Base-by-base conservation (phyloP, 495 filamentous ascomycete species). In the Cercophora sp. region DNA sequence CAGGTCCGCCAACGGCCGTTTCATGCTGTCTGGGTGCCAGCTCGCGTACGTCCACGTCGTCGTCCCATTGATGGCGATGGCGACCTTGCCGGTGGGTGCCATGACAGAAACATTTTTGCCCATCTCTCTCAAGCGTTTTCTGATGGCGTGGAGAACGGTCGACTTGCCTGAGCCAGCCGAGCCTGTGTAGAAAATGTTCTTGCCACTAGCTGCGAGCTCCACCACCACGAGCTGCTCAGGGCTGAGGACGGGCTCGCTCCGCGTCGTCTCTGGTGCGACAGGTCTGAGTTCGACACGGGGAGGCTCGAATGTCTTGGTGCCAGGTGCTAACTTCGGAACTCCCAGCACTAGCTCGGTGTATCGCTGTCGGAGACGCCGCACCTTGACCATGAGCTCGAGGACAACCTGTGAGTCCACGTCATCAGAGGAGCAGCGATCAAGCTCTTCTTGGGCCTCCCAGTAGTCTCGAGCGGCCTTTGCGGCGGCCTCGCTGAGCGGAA, bases 141-240 rank as follows among this genome's bases (percentile, higher is more conserved):
- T 67, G 47, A 80, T 77, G 8, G 68, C 70, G 51, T 74, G 74
- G 1, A 85, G 56, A 0, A 82, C 80, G 0, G 75, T 80, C 0
- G 78, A 81, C 54, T 85, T 85, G 20, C 82, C 81, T 34, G 70
- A 78, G 1, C 82, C 82, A 4, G 81, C 82, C 0, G 79, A 78
- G 8, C 82, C 82, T 0, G 81, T 84, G 56, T 79, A 83, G 59
- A 84, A 85, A 8, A 84, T 76, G 43, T 85, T 85, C 10, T 52
- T 27, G 0, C 79, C 73, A 5, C 51, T 63, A 18, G 71, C 51
- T 10, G 80, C 79, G 5, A 79, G 59, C 2, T 76, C 58, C 2
- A 83, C 75, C 1, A 83, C 46, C 8, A 56, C 60, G 8, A 53
- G 54, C 51, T 84, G 79, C 53, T 80, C 78, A 6, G 60, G 55